Evolutionary conservation across 2,329 filamentous ascomycete genomes (phyloP).

Genomic region (Pleoardoris graminearum): DNA sequence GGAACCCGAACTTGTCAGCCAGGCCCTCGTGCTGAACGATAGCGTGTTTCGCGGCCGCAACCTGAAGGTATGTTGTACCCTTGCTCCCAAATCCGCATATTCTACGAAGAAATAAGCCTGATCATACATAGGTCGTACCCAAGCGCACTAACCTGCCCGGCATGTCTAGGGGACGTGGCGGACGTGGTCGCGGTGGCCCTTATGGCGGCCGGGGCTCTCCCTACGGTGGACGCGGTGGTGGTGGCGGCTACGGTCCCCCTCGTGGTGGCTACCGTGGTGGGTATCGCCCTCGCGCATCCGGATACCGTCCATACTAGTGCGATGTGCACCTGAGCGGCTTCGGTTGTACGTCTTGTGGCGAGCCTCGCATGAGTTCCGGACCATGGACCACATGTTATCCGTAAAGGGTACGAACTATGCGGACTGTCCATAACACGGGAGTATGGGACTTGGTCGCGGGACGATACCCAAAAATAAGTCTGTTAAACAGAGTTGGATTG

Average conservation of each 20-base stretch:
- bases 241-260: constrained; percentile 50
- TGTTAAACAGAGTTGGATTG: background rate
- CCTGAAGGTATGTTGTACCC: constrained; percentile 89
- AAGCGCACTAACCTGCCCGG: constrained; percentile 97
- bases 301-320: constrained; percentile 37
- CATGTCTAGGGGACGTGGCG: constrained; percentile 71
- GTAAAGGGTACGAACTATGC: too few species aligned
- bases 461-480: too few species aligned
- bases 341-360: too few species aligned
- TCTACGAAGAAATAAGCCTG: constrained; percentile 21
- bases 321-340: too few species aligned
- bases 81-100: too few species aligned
- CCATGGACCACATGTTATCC: too few species aligned
- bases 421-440: too few species aligned
- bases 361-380: too few species aligned
- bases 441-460: too few species aligned
- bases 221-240: constrained; percentile 45
- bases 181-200: constrained; percentile 43
- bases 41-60: constrained; percentile 93
- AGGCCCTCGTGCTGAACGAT: constrained; percentile 94
- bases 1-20: constrained; percentile 88
- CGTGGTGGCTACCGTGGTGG: constrained; percentile 49
- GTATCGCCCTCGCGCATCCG: constrained; percentile 40
- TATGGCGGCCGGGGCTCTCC: constrained; percentile 56
- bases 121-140: constrained; percentile 66